A percentile compares a stretch with the other conserved stretches of the same genome.
These are phyloP conservation scores for Tetracladium setigerum DNA, from an alignment of 495 filamentous ascomycete species.

Conservation along the genomic window DNA sequence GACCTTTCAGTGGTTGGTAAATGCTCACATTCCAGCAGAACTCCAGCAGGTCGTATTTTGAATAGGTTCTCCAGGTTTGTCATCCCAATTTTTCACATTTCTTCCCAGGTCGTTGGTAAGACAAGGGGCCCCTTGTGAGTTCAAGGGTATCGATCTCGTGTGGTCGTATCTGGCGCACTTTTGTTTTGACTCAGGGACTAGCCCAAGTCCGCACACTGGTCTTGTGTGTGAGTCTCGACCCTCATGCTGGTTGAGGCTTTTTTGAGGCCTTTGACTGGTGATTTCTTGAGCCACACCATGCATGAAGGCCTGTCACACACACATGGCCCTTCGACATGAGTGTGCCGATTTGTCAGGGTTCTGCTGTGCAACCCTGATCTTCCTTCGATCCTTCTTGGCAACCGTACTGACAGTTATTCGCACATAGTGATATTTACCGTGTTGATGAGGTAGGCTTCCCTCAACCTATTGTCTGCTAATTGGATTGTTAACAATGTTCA, in stretches of 20 bases:
- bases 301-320: too few species aligned
- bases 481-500: conserved; percentile 5
- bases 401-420: conserved; percentile 13
- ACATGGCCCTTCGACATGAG: neutral
- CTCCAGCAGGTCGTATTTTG: conserved; percentile 91
- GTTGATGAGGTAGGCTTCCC: conserved; percentile 60
- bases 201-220: too few species aligned
- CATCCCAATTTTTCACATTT: conserved; percentile 2
- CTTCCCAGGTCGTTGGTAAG: neutral
- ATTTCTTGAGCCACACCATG: too few species aligned
- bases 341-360: conserved; percentile 7
- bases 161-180: too few species aligned
- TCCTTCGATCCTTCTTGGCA: conserved; percentile 5
- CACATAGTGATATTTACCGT: conserved; percentile 79
- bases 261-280: too few species aligned
- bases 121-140: neutral
- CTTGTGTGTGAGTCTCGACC: too few species aligned
- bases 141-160: too few species aligned
- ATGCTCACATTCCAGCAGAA: conserved; percentile 29
- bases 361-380: conserved; percentile 17
- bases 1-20: neutral
- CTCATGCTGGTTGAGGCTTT: too few species aligned
- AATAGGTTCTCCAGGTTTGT: conserved; percentile 89
- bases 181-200: too few species aligned
- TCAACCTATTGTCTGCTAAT: conserved; percentile 4